Base-by-base conservation (phyloP, 2,329 filamentous ascomycete genomes). In the Hortaea sp. region DNA sequence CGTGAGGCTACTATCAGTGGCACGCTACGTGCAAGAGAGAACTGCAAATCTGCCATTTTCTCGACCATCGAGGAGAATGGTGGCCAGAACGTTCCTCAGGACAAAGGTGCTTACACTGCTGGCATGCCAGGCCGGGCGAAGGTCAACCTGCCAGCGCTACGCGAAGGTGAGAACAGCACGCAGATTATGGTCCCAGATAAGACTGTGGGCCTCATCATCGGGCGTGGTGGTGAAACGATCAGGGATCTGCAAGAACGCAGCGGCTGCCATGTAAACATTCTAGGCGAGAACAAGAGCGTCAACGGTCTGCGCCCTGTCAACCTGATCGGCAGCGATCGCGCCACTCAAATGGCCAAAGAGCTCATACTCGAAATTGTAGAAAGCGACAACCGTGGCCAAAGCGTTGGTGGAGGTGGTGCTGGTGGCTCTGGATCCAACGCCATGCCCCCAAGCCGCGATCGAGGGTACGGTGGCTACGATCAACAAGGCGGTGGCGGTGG, bases 181-280 rank as follows among this genome's bases (percentile, higher is more conserved):
- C 87, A 94, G 66, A 94, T 95, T 59, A 92, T 94, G 85, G 88
- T 95, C 12, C 88, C 88, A 41, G 88, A 95, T 68, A 83, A 88
- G 59, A 95, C 88, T 6, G 88, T 95, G 49, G 88, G 88, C 43
- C 73, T 95, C 40, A 95, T 95, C 57, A 95, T 95, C 61, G 88
- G 88, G n/a, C 84, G 88, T 55, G 87, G 87, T 37, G 88, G 88
- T 49, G 88, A 95, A 69, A 95, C 88, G 1, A 95, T 95, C 59
- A 82, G 88, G 60, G 88, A 95, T 63, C 74, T 95, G 27, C 89
- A 95, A 68, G 88, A 95, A 65, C 78, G 86, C 51, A 92, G 85
- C 58, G 86, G 85, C n/a, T 95, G 88, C 64, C 89, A 95, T 65
- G 88, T 95, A 64, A 95, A 95, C 66, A 95, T 95, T 60, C 86